phyloP scores from a whole-genome alignment of 2,329 filamentous ascomycete genomes.

The Aureobasidium zeae region DNA sequence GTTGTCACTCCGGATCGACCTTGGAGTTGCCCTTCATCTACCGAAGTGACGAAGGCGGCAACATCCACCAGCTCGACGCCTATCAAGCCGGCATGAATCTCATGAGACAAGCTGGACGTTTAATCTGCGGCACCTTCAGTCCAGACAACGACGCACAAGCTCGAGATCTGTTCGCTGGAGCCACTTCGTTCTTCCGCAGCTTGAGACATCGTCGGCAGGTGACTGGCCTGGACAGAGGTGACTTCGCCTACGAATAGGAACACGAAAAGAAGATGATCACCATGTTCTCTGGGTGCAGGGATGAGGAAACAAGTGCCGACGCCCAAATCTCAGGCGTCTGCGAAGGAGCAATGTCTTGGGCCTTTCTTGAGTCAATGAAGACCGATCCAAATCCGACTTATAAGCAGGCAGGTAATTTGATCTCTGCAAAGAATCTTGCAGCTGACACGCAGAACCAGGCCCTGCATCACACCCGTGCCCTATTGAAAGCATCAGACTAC shows the following conservation, averaged over 20 bases:
- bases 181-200: slow-evolving; percentile 46
- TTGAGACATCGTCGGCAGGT: slow-evolving; percentile 32
- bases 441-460: slow-evolving; percentile 29
- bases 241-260: slow-evolving; percentile 30
- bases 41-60: slow-evolving; percentile 47
- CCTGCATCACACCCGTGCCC: slow-evolving; percentile 27
- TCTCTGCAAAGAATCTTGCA: not conserved
- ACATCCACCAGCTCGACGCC: slow-evolving; percentile 48
- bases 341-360: slow-evolving; percentile 41
- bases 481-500: slow-evolving; percentile 23
- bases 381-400: slow-evolving; percentile 31
- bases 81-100: slow-evolving; percentile 44
- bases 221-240: slow-evolving; percentile 35
- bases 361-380: slow-evolving; percentile 39
- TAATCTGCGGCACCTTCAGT: slow-evolving; percentile 44
- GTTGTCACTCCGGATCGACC: slow-evolving; percentile 52
- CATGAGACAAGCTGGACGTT: slow-evolving; percentile 39
- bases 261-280: slow-evolving; percentile 40
- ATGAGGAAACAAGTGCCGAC: slow-evolving; percentile 44
- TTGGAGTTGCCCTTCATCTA: slow-evolving; percentile 52
- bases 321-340: slow-evolving; percentile 33
- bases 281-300: slow-evolving; percentile 44
- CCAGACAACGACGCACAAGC: slow-evolving; percentile 40
- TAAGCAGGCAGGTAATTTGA: slow-evolving; percentile 30
- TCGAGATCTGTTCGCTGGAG: slow-evolving; percentile 43